Percentiles rank a stretch among this genome's conserved stretches.
phyloP scores from a whole-genome alignment of 371 early-diverging fungal genomes.

The Capniomyces stellatus region DNA sequence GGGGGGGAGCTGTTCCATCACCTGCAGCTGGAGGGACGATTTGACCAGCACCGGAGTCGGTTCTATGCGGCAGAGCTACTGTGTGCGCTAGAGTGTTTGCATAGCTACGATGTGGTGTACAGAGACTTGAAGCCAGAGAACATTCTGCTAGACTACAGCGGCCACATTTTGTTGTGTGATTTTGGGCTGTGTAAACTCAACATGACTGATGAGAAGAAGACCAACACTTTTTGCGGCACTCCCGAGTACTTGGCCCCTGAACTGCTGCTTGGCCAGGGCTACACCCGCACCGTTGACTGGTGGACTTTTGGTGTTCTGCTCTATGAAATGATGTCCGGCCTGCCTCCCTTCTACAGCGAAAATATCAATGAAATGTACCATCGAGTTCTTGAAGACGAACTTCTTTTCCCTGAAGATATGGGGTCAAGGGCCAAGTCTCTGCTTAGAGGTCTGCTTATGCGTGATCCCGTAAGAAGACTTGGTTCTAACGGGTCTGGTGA shows the following conservation, averaged over 20 bases:
- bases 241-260: conserved; percentile 99
- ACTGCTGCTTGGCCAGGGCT: conserved; percentile 73
- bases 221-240: conserved; percentile 97
- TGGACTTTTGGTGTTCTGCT: conserved; percentile 95
- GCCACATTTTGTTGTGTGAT: conserved; percentile 95
- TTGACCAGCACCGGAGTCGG: conserved; percentile 70
- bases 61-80: conserved; percentile 67
- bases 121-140: conserved; percentile 92
- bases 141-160: conserved; percentile 85
- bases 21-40: conserved; percentile 59
- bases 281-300: conserved; percentile 93
- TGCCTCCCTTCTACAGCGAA: conserved; percentile 92
- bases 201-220: conserved; percentile 81
- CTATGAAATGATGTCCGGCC: conserved; percentile 89
- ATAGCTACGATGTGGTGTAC: conserved; percentile 73
- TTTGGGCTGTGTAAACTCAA: conserved; percentile 94
- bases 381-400: conserved; percentile 68
- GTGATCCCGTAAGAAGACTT: conserved; percentile 67
- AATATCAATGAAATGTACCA: conserved; percentile 91
- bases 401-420: conserved; percentile 72
- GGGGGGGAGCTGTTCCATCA: conserved; percentile 92
- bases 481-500: conserved; percentile 72
- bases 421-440: conserved; percentile 50
- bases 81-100: conserved; percentile 71
- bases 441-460: conserved; percentile 53